Base-by-base conservation (phyloP, 2,329 filamentous ascomycete species). In the Rhynchosporium agropyri region DNA sequence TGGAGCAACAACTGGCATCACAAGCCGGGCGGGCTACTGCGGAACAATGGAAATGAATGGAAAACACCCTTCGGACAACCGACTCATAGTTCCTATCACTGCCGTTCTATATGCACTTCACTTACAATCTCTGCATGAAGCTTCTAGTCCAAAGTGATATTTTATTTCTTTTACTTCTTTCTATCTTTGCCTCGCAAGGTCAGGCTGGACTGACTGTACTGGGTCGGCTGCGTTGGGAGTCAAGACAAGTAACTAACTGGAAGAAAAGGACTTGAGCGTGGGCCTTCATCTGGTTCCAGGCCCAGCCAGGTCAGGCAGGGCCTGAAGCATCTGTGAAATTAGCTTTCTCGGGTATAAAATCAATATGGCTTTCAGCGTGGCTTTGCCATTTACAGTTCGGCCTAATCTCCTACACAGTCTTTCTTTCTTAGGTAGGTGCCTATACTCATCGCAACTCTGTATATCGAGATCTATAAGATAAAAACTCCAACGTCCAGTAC, bases 161-260 rank as follows among this genome's bases (percentile, higher is more conserved):
- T 5, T 36, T 36, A 36, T 2, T 10, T 36, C 9, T 36, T 36
- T 36, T 5, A 10, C 33, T 10, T 10, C 33, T 36, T 5, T 36
- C 33, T 36, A 10, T 36, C 33, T 36, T 5, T 6, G 5, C 33
- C 33, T 36, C 9, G 33, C 33, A 1, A 6, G 5, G 33, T 36
- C 33, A 36, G 33, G 33, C 33, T 36, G 33, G 1, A 36, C 33
- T 36, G 33, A 36, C 33, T 36, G 33, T 5, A 36, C 51, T 42
- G 51, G 33, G 20, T 33, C 28, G 51, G 51, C 51, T 54, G 36
- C 36, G 51, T 54, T 40, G 51, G 51, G 51, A 20, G 51, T 53
- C 13, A 38, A 53, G 50, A 53, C 51, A 42, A 20, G 38, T 33
- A 42, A 20, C 20, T 1, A 20, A 20, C 1, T 20, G 20, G 20